A percentile compares a stretch with the other conserved stretches of the same genome.
Conservation (phyloP, 768 basidiomycete species). For the Leccinum aurantiacum region DNA sequence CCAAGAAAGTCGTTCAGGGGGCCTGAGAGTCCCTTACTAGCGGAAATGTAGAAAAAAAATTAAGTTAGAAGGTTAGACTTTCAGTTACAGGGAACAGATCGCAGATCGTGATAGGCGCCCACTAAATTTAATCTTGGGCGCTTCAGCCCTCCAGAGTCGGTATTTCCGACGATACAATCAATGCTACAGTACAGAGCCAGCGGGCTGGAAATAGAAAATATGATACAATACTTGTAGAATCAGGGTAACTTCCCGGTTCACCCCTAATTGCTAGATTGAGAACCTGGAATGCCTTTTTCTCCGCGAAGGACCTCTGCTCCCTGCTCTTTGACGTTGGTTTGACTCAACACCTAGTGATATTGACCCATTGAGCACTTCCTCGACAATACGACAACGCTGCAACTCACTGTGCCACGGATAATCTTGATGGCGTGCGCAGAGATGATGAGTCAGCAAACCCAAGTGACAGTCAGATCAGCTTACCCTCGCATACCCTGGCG, state of each 20-base stretch:
- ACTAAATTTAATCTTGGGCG: not conserved
- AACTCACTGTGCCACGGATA: slow-evolving; percentile 32
- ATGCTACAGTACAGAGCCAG: slow-evolving; percentile 8
- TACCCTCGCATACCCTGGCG: slow-evolving; percentile 34
- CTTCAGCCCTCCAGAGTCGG: not conserved
- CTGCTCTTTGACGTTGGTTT: slow-evolving; percentile 49
- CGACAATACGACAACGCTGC: slow-evolving; percentile 1
- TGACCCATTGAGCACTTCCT: not conserved
- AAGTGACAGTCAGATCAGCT: not conserved
- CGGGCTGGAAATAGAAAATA: not conserved
- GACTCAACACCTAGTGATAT: slow-evolving; percentile 23
- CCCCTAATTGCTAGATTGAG: slow-evolving; percentile 22
- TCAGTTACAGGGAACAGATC: slow-evolving; percentile 12
- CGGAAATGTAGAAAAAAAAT: slow-evolving; percentile 5
- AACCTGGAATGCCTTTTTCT: slow-evolving; percentile 37
- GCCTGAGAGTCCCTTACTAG: not conserved
- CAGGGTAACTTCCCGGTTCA: not conserved
- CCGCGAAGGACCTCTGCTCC: slow-evolving; percentile 56
- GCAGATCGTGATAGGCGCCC: slow-evolving; percentile 16
- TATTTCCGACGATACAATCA: not conserved
- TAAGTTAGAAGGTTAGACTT: slow-evolving; percentile 24
- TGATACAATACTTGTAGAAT: not conserved
- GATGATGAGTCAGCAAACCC: slow-evolving; percentile 3
- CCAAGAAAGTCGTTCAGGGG: not conserved
- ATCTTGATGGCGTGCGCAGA: slow-evolving; percentile 14